A percentile compares a stretch with the other conserved stretches of the same genome.
Conservation (phyloP, 345 rosid genomes). For the Acer campestre region DNA sequence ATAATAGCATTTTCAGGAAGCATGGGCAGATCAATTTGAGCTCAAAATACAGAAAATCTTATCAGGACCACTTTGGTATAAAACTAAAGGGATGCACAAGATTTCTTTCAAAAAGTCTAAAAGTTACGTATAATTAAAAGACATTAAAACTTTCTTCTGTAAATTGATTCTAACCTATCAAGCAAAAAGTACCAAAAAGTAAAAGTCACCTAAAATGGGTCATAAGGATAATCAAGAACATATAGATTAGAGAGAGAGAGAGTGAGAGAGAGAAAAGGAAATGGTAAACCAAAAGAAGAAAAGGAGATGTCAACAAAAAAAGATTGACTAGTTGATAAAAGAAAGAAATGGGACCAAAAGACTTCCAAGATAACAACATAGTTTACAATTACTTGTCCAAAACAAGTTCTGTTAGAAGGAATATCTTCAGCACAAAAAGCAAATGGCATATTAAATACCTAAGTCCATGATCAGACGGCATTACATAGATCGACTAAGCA, state of each 20-base stretch:
- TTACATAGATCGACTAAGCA: slow-evolving; percentile 9
- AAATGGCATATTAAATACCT: neutral
- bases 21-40: neutral
- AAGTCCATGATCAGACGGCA: slow-evolving; percentile 15
- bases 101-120: neutral
- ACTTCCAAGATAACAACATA: slow-evolving; percentile 9
- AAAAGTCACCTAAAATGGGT: neutral
- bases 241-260: neutral
- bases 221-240: neutral
- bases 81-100: neutral
- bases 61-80: too few species aligned
- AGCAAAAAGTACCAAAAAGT: neutral
- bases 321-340: neutral
- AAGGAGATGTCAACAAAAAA: neutral
- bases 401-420: slow-evolving; percentile 5
- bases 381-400: slow-evolving; percentile 13
- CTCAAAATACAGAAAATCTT: slow-evolving; percentile 1
- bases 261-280: neutral
- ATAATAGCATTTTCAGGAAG: neutral
- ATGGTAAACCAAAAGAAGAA: neutral
- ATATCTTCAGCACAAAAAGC: slow-evolving; percentile 19
- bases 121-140: neutral
- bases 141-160: neutral
- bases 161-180: neutral
- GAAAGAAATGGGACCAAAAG: slow-evolving; percentile 6